Evolutionary conservation across 129 eudicot species (phyloP), one percentile per base, ranked within the genome.

Genomic region (Mikania micrantha): DNA sequence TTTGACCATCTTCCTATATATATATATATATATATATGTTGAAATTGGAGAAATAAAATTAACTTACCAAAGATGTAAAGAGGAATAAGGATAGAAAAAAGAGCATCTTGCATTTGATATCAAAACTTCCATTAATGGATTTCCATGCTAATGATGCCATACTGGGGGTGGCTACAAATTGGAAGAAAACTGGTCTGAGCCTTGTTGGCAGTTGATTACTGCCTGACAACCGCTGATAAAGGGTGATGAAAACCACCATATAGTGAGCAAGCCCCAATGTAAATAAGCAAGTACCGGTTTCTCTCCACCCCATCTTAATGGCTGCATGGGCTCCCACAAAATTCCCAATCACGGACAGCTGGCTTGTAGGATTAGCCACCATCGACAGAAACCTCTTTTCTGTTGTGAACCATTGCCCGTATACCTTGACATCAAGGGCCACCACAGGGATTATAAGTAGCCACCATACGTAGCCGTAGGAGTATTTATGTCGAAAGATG

Each of bases 341-440:
- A 28, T 91, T 88, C 61, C 88, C 98, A 11, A 88, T 70, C 20
- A 88, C 88, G 0, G 97, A 83, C 5, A 91, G 22, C 17, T 91
- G 97, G 73, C 90, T 91, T 4, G 91, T 78, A 2, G 97, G 97
- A 63, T 91, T 91, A 0, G 97, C 97, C 44, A 85, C 88, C 77
- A 62, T 45, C 5, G 97, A 85, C 8, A 91, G 42, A 64, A 79
- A 85, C 80, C 83, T 64, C 60, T 83, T 85, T 62, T 80, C 90
- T 0, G 86, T 81, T 0, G 96, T 87, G 64, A 91, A 85, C 97
- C 98, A 91, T 64, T 91, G 96, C 10, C 98, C 98, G 34, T 91
- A 91, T 1, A 85, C 67, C 75, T 91, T 91, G 22, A 88, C 79
- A 75, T 91, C 98, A 25, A 91, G 88, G 15, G 74, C 66, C 56